Base-by-base conservation (phyloP, 164 flowering plant genomes). In the Amborella trichopoda region DNA sequence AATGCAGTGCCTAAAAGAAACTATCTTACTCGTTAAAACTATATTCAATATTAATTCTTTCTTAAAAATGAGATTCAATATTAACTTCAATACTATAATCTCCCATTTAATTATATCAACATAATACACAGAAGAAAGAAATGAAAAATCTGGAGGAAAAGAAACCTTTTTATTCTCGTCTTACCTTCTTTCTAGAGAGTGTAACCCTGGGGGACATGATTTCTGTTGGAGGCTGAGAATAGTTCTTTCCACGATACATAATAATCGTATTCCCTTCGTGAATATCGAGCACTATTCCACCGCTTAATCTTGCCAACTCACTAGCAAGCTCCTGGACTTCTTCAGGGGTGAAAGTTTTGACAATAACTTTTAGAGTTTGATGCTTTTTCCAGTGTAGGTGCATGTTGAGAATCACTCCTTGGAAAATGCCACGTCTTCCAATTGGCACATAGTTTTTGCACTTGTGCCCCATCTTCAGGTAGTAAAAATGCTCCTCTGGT, bases 381-480 rank as follows among this genome's bases (percentile, higher is more conserved):
- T 93, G 99, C 53, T 85, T 93, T 70, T 93, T 93, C 99, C 96
- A 93, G 46, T 93, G 99, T 62, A 93, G 64, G 56, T 93, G 96
- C 96, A 93, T 93, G 67, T 93, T 93, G 33, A 93, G 64, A 52
- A 93, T 84, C 34, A 93, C 99, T 28, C 96, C 99, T 53, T 83
- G 83, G 58, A 74, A 93, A 40, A 93, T 77, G 16, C 99, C 99
- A 23, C 96, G 75, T 54, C 90, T 68, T 55, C 99, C 94, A 28
- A 90, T 66, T 0, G 96, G 96, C 18, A 83, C 96, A 52, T 83
- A 83, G 44, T 84, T 83, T 70, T 82, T 87, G 68, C 74, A 61
- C 68, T 93, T 93, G 20, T 74, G 68, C 17, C 94, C 96, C 96
- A 80, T 93, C 66, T 84, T 84, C 36, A 84, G 53, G 65, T 72